Evolutionary conservation across 2,329 filamentous ascomycete species (phyloP).

Genomic region (Ceratocystis colombiana): DNA sequence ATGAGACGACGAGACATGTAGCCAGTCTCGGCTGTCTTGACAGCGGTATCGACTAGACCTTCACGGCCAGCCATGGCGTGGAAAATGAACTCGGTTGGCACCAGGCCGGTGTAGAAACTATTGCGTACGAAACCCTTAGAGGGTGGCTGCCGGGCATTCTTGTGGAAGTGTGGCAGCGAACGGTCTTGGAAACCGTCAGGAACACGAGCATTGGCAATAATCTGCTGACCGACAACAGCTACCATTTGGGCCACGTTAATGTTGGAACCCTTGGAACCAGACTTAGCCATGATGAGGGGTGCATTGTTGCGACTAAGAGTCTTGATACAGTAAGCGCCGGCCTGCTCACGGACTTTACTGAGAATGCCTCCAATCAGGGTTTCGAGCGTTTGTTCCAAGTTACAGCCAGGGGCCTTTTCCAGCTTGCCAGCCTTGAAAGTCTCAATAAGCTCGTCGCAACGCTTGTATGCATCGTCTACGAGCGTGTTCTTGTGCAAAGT

Average conservation of each 20-base stretch:
- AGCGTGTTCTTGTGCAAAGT: slow-evolving; percentile 63
- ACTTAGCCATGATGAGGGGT: slow-evolving; percentile 92
- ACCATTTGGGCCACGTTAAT: slow-evolving; percentile 99
- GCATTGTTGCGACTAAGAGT: slow-evolving; percentile 87
- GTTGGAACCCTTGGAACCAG: slow-evolving; percentile 89
- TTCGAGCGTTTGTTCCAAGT: slow-evolving; percentile 85
- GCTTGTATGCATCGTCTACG: slow-evolving; percentile 65
- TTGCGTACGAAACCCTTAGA: slow-evolving; percentile 96
- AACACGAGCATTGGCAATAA: slow-evolving; percentile 88
- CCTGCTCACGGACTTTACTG: slow-evolving; percentile 80
- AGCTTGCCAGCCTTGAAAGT: slow-evolving; percentile 71
- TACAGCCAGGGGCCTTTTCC: slow-evolving; percentile 77
- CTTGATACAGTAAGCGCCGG: slow-evolving; percentile 81
- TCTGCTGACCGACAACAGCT: slow-evolving; percentile 91
- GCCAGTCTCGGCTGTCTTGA: slow-evolving; percentile 96
- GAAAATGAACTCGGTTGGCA: slow-evolving; percentile 90
- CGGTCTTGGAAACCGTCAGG: slow-evolving; percentile 93
- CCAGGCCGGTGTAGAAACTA: slow-evolving; percentile 89
- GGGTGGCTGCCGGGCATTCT: slow-evolving; percentile 81
- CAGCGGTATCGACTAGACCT: slow-evolving; percentile 95
- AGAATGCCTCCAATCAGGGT: slow-evolving; percentile 84
- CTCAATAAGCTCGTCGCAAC: slow-evolving; percentile 74
- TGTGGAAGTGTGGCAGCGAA: slow-evolving; percentile 88
- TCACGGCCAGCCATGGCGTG: slow-evolving; percentile 98
- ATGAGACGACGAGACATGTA: slow-evolving; percentile 98